Base-by-base conservation (phyloP, 1,284 basidiomycete genomes). In the Neonothopanus nambi region DNA sequence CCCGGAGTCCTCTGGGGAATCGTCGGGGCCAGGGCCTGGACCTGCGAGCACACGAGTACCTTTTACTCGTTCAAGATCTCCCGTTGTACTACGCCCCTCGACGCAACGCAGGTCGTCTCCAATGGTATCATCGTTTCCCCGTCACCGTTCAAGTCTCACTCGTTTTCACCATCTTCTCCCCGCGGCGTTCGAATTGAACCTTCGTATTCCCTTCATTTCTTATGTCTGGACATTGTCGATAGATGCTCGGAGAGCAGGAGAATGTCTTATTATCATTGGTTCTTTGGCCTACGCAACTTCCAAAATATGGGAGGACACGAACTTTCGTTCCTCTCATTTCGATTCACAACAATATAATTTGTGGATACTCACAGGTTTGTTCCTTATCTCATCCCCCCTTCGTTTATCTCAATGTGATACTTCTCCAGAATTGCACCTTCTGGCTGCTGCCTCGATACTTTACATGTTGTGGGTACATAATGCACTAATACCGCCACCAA, bases 381-480 rank as follows among this genome's bases (percentile, higher is more conserved):
- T 49, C 33, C 30, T 33, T 21, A 50, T 63, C 61, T 46, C 58
- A 54, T n/a, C 61, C 51, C 48, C 21, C 60, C 44, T 57, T 43
- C 42, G 36, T 20, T 51, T 55, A 58, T 58, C 44, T 43, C 52
- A 26, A 9, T 51, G n/a, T n/a, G 21, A 42, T n/a, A 26, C 38
- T 4, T 58, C 36, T 54, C 20, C 61, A 91, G 88, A 88, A 68
- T 73, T 91, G 54, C 73, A 77, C 55, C 62, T 76, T 49, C 76
- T 91, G 52, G 72, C 81, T 61, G 61, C 79, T 48, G 71, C 75
- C 52, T 82, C 85, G 50, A 70, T 83, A 60, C 64, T 85, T 53
- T 89, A 91, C 70, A 76, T 82, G 57, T 65, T 81, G 56, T 87
- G 83, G 78, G 79, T 78, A 13, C 83, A 87, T 63, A 77, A 77